phyloP scores from a whole-genome alignment of 202 grass and related monocot genomes.

The Musa balbisiana region DNA sequence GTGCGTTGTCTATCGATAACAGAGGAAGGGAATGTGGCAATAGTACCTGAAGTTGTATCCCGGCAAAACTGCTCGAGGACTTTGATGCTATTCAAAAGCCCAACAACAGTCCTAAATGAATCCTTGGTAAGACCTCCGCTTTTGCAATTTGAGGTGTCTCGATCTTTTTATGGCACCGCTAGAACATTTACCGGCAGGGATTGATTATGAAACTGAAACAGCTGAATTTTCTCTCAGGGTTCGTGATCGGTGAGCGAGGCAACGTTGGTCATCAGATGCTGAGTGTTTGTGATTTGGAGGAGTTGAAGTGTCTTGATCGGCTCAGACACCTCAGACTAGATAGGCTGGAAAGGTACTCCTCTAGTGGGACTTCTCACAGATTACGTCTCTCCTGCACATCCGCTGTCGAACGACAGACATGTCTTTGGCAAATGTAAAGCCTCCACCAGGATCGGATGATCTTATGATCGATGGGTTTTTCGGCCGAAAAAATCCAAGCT shows the following conservation, averaged over 20 bases:
- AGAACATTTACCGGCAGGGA: not conserved
- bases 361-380: no score
- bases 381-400: no score
- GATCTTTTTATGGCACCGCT: not conserved
- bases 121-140: not conserved
- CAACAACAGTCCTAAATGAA: not conserved
- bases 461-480: no score
- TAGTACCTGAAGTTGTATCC: not conserved
- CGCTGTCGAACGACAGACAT: no score
- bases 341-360: no score
- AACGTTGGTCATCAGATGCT: not conserved
- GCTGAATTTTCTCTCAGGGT: not conserved
- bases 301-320: not conserved
- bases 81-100: not conserved
- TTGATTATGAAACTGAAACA: not conserved
- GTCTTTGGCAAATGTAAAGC: no score
- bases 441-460: no score
- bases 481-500: not conserved
- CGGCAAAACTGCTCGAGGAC: not conserved
- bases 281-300: not conserved
- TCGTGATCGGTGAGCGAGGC: not conserved
- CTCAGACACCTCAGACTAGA: not conserved
- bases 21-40: not conserved
- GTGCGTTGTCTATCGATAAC: not conserved
- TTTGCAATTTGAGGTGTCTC: not conserved